Base-by-base conservation (phyloP, 352 stramenopile species). In the Phytophthora pluvialis region DNA sequence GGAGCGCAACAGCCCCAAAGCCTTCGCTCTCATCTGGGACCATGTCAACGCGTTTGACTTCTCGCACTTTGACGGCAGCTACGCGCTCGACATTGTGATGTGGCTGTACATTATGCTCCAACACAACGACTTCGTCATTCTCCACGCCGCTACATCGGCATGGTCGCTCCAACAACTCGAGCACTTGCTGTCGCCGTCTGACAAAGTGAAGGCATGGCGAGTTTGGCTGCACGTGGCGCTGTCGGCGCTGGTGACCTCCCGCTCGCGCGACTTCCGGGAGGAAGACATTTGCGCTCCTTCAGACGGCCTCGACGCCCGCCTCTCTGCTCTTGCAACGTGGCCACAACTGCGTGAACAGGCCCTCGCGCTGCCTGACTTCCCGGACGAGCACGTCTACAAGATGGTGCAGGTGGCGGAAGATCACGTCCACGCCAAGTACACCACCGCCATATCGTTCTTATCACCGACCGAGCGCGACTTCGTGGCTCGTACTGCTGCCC, bases 381-480 rank as follows among this genome's bases (percentile, higher is more conserved):
- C 75, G 0, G 81, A 90, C 42, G 78, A 86, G 49, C 81, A 90
- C 49, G 73, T 88, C 9, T 89, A 86, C 70, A 90, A 90, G 58
- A 50, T 90, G 32, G 79, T 90, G 40, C 79, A 89, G 16, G 77
- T 89, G 25, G 79, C 75, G 3, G 57, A 68, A 21, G 71, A 64
- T 1, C 70, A 86, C 56, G 75, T 67, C 5, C 35, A 64, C 5
- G 15, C 33, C 3, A 28, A 44, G 4, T 53, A 43, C 39, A 33
- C 26, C n/a, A 47, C 15, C 2, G 26, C 16, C n/a, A 31, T 36
- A 4, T 16, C 32, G 1, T 84, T 85, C 29, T 51, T 90, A 10
- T 79, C 72, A 4, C 5, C 15, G 1, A 39, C 51, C 0, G 70
- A 88, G 59, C 72, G 81, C 15, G 77, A 85, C 11, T 73, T 81